phyloP scores from a whole-genome alignment of 2,329 filamentous ascomycete genomes.

The Neospermospora avenae region DNA sequence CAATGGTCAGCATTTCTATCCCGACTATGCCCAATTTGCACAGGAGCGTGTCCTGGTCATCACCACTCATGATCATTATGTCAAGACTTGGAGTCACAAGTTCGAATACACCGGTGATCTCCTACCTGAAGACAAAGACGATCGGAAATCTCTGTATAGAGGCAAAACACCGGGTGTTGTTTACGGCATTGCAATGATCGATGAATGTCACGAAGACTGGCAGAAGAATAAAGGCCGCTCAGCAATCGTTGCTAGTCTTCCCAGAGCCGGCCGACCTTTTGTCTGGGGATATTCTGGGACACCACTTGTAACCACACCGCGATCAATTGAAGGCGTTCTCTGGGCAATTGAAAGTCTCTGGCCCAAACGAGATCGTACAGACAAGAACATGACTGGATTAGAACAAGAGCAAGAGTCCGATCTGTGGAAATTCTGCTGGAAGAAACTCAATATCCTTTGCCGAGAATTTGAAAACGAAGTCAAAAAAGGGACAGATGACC shows the following conservation, averaged over 20 bases:
- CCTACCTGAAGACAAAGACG: neutral
- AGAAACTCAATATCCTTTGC: slow-evolving; percentile 14
- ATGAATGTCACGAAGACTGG: slow-evolving; percentile 25
- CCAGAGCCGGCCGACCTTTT: slow-evolving; percentile 11
- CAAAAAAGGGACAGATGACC: slow-evolving; percentile 3
- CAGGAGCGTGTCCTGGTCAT: slow-evolving; percentile 24
- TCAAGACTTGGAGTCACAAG: slow-evolving; percentile 11
- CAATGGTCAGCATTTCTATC: neutral
- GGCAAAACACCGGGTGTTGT: slow-evolving; percentile 13
- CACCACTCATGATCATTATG: slow-evolving; percentile 9
- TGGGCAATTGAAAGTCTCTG: slow-evolving; percentile 20
- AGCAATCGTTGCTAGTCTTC: slow-evolving; percentile 13
- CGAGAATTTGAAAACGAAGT: slow-evolving; percentile 15
- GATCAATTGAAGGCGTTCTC: slow-evolving; percentile 19
- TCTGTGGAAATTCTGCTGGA: slow-evolving; percentile 2
- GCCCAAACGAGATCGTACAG: neutral
- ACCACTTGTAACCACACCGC: slow-evolving; percentile 14
- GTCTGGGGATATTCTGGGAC: slow-evolving; percentile 28
- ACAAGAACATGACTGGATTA: neutral
- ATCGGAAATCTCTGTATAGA: neutral
- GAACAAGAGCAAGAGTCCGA: slow-evolving; percentile 3
- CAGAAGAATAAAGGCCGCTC: slow-evolving; percentile 13
- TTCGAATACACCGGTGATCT: slow-evolving; percentile 11
- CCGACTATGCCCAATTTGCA: neutral
- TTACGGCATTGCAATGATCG: slow-evolving; percentile 26